A percentile compares a stretch with the other conserved stretches of the same genome.
Evolutionary conservation across 306 rosid species (phyloP).

Genomic region (Medicago arabica): DNA sequence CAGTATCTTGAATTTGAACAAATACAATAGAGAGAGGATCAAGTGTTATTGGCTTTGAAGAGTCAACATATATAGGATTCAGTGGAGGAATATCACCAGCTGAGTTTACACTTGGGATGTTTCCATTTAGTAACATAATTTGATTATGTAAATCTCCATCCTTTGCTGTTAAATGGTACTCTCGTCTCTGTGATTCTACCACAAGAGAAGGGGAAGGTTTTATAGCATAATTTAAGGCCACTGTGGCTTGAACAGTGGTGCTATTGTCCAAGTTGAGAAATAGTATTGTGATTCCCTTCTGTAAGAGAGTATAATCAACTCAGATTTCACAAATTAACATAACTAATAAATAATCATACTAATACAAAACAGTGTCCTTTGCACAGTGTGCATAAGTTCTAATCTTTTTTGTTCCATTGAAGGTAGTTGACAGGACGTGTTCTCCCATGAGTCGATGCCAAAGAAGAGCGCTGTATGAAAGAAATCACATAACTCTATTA

Average conservation of each 20-base stretch:
- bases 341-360: not conserved
- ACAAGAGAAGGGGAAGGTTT: slow-evolving; percentile 27
- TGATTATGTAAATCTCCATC: slow-evolving; percentile 79
- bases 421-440: slow-evolving; percentile 65
- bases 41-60: slow-evolving; percentile 66
- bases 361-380: slow-evolving; percentile 55
- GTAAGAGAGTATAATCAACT: slow-evolving; percentile 41
- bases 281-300: slow-evolving; percentile 82
- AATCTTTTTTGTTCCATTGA: slow-evolving; percentile 66
- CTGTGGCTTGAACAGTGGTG: slow-evolving; percentile 50
- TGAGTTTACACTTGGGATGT: slow-evolving; percentile 62
- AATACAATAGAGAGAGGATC: slow-evolving; percentile 84
- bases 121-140: slow-evolving; percentile 76
- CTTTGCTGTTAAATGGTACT: slow-evolving; percentile 76
- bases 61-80: slow-evolving; percentile 63
- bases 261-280: slow-evolving; percentile 69
- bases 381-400: slow-evolving; percentile 91
- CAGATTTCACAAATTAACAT: slow-evolving; percentile 6
- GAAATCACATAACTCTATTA: slow-evolving; percentile 23
- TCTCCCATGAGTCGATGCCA: slow-evolving; percentile 92
- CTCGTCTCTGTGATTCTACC: slow-evolving; percentile 58
- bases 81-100: slow-evolving; percentile 74
- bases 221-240: slow-evolving; percentile 42
- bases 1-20: slow-evolving; percentile 72
- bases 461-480: slow-evolving; percentile 74